Percentiles rank a stretch among this genome's conserved stretches.
Conservation (phyloP, 2,329 filamentous ascomycete species). For the Aspergillus quadricinctus region DNA sequence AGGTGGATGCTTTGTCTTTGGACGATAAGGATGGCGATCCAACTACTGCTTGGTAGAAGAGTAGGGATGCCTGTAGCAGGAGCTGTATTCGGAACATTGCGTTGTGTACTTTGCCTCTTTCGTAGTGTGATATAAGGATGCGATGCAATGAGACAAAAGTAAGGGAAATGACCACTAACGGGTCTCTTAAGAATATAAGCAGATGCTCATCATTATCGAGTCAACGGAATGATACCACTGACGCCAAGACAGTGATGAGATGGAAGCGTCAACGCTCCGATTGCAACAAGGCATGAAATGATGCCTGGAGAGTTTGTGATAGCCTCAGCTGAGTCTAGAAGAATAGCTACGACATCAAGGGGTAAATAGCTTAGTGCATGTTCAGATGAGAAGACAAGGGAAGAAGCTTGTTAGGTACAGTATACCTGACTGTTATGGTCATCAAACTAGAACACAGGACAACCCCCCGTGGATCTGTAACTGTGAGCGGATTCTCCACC, state of each 20-base stretch:
- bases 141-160: not conserved
- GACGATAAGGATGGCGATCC: not conserved
- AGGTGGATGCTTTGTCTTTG: slow-evolving; percentile 9
- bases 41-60: not conserved
- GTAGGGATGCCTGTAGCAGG: not conserved
- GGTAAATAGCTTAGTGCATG: not conserved
- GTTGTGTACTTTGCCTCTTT: too few species aligned
- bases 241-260: not conserved
- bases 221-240: not conserved
- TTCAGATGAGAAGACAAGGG: not conserved
- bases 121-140: not conserved
- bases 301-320: not conserved
- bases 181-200: not conserved
- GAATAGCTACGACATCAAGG: not conserved
- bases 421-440: not conserved
- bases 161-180: not conserved
- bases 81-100: not conserved
- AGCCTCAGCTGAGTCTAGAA: not conserved
- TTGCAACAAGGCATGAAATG: not conserved
- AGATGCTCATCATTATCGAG: not conserved
- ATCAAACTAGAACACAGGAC: too few species aligned
- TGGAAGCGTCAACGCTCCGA: not conserved
- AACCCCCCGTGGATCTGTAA: not conserved
- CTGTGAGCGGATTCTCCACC: not conserved
- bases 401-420: not conserved